Evolutionary conservation across 2,329 filamentous ascomycete genomes (phyloP), one percentile per base, ranked within the genome.

Genomic region (Phialocephala subalpina): DNA sequence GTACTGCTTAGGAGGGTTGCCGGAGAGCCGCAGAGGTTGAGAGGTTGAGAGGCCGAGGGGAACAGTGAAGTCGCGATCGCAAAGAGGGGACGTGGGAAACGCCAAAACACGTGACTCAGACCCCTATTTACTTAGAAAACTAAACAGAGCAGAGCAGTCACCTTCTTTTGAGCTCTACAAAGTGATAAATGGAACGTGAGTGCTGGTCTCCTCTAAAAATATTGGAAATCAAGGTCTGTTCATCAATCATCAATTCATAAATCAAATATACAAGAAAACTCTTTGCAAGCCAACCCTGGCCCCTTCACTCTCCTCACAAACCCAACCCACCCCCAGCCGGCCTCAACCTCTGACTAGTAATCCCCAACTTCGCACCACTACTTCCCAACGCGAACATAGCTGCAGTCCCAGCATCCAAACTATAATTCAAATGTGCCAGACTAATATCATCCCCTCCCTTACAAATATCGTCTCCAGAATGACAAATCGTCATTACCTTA

Each of bases 401-500:
- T 20, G 73, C 73, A 22, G 20, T 59, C 25, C 36, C 59, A 35
- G 70, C 71, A 70, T 74, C 69, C 9, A 33, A 38, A 14, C 64
- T 65, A 64, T 74, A 75, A 49, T 63, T 70, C 42, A 75, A 53
- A 68, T 75, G 73, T 8, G 53, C 53, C 18, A 57, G 29, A 1
- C 20, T 29, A 16, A 75, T 64, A 14, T 22, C 20, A 42, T 68
- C 61, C 3, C 68, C 67, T 0, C 73, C 72, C 27, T 66, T 67
- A 66, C 73, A 75, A 16, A 75, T 73, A 47, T 71, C 63, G 66
- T 74, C 73, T 1, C 59, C 60, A 0, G 59, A 20, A 65, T 74
- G 65, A 62, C 71, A 74, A 18, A 74, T 57, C 12, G 68, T 73
- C 61, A 71, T 57, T 11, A 74, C 70, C 62, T 63, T 73, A 12